phyloP scores from a whole-genome alignment of 192 early-diverging fungal species.

The Coemansia sp. region DNA sequence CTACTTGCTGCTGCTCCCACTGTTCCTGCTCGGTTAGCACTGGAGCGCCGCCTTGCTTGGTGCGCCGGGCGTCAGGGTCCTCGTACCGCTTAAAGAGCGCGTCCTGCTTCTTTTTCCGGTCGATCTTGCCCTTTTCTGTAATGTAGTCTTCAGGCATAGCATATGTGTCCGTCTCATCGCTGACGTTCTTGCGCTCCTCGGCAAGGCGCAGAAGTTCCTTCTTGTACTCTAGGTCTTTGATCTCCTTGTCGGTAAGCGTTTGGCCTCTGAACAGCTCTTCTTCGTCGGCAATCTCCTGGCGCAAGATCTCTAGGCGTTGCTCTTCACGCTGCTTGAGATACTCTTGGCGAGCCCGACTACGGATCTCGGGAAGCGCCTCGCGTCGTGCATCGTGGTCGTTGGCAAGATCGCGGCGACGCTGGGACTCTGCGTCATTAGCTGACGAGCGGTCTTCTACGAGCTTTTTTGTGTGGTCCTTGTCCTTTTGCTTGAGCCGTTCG shows the following conservation, averaged over 20 bases:
- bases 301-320: conserved; percentile 71
- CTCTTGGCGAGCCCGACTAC: conserved; percentile 84
- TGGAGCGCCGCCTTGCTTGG: conserved; percentile 50
- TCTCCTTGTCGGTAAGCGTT: conserved; percentile 76
- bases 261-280: conserved; percentile 75
- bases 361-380: conserved; percentile 72
- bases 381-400: conserved; percentile 72
- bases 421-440: conserved; percentile 59
- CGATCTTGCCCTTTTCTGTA: conserved; percentile 96
- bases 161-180: conserved; percentile 81
- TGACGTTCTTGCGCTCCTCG: conserved; percentile 76
- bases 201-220: conserved; percentile 82
- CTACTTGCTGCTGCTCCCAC: conserved; percentile 89
- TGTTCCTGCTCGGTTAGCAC: conserved; percentile 74
- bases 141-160: conserved; percentile 93
- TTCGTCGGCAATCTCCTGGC: conserved; percentile 83
- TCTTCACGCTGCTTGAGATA: conserved; percentile 88
- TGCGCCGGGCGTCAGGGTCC: conserved; percentile 53
- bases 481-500: conserved; percentile 74
- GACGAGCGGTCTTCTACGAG: conserved; percentile 38
- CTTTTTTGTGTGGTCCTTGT: conserved; percentile 75
- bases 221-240: conserved; percentile 76
- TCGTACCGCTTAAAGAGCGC: conserved; percentile 89
- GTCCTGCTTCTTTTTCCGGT: conserved; percentile 88
- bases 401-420: conserved; percentile 74